Base-by-base conservation (phyloP, 2,329 filamentous ascomycete genomes). In the Penicillium freii region DNA sequence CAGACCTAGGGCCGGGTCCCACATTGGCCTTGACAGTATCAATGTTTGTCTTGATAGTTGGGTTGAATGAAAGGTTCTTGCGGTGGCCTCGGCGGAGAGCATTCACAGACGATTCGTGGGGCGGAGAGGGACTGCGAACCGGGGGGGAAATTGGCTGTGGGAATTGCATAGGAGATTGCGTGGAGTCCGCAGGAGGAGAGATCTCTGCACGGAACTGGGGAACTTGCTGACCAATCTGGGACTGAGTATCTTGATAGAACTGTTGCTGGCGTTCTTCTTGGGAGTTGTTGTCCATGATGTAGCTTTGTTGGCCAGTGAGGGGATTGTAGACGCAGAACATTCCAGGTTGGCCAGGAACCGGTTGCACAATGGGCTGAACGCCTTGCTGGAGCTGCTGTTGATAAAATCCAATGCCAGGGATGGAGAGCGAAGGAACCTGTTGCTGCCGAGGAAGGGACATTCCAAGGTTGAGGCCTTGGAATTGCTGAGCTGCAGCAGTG, bases 31-130 rank as follows among this genome's bases (percentile, higher is more conserved):
- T 71, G 36, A 58, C 54, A 4, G 66, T 79, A 38, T 87, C 84
- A 29, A 75, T 73, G 25, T 64, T 73, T 13, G 71, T 65, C 58
- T 74, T 77, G 57, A 75, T 71, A 52, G 80, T 79, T 59, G 85
- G 79, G 51, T 82, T 81, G 54, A 92, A 82, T 5, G 93, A 96
- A 23, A 87, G 85, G 11, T 86, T 85, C 84, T 97, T 97, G 82
- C 95, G 94, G 78, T 97, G 93, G 56, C 91, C 90, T 57, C 92
- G 91, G 61, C 92, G 92, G 82, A 96, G 96, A 44, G 92, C 91
- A 69, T 92, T 94, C 64, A 90, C 90, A 54, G 92, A 95, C 58
- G 91, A 91, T 29, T 87, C 82, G 66, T 90, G 86, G 15, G 84
- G 84, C 5, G 89, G 89, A 19, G 90, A 88, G 50, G 87, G 83